Evolutionary conservation across 148 eudicot species (phyloP).

Genomic region (Camellia japonica): DNA sequence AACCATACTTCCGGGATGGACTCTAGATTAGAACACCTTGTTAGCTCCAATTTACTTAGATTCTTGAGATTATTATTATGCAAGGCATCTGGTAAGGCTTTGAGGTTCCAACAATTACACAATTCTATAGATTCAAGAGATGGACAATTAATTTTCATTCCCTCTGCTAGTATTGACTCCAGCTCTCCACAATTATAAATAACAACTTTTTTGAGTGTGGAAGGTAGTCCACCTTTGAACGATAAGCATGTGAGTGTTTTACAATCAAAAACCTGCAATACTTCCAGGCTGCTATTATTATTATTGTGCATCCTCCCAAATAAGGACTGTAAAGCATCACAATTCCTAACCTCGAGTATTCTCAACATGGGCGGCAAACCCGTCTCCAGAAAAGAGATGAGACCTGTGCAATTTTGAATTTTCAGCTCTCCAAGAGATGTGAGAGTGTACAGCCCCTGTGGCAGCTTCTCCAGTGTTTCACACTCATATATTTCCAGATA

Average conservation of each 20-base stretch:
- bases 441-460: neutral
- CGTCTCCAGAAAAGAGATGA: neutral
- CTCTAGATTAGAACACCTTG: neutral
- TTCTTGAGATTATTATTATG: neutral
- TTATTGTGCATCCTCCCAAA: neutral
- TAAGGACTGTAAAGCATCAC: neutral
- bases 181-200: neutral
- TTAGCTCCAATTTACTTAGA: neutral
- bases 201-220: neutral
- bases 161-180: neutral
- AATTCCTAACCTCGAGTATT: neutral
- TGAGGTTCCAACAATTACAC: neutral
- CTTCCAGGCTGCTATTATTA: no score
- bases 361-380: neutral
- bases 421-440: neutral
- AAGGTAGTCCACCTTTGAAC: neutral
- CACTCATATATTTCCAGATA: neutral
- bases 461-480: neutral
- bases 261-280: neutral
- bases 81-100: neutral
- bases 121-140: neutral
- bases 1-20: constrained; percentile 6
- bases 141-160: neutral
- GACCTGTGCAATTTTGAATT: neutral
- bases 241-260: neutral